phyloP scores from a whole-genome alignment of 1,284 basidiomycete genomes.

The Neolentinus lepideus region DNA sequence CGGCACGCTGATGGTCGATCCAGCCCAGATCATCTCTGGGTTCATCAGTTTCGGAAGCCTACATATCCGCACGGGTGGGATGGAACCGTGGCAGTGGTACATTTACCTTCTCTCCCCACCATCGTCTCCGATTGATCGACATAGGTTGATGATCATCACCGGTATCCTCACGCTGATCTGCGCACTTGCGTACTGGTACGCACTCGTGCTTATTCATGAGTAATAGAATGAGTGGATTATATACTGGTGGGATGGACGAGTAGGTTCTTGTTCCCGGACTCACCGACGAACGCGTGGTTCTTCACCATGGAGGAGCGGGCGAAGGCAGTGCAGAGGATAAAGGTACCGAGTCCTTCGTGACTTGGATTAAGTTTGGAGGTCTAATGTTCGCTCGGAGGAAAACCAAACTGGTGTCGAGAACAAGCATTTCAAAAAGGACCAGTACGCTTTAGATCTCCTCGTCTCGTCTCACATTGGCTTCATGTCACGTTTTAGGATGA shows the following conservation, averaged over 20 bases:
- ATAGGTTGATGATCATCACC: slow-evolving; percentile 69
- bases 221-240: too few relatives aligned
- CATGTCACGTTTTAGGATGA: slow-evolving; percentile 36
- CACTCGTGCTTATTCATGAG: not conserved
- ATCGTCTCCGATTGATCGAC: too few relatives aligned
- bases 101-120: slow-evolving; percentile 4
- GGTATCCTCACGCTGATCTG: slow-evolving; percentile 52
- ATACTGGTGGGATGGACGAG: not conserved
- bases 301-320: slow-evolving; percentile 54
- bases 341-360: too few relatives aligned
- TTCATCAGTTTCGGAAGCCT: slow-evolving; percentile 65
- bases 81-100: slow-evolving; percentile 68
- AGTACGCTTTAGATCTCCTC: slow-evolving; percentile 28
- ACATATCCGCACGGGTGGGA: slow-evolving; percentile 44
- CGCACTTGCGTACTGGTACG: slow-evolving; percentile 47
- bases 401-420: slow-evolving; percentile 33
- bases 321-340: slow-evolving; percentile 60
- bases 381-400: too few relatives aligned
- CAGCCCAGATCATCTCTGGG: slow-evolving; percentile 52
- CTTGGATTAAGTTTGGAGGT: too few relatives aligned
- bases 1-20: slow-evolving; percentile 51
- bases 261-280: slow-evolving; percentile 66
- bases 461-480: too few relatives aligned
- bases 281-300: slow-evolving; percentile 66
- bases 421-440: slow-evolving; percentile 30